These are phyloP conservation scores for Oryza meyeriana DNA, from an alignment of 176 grass and related monocot genomes.

Conservation along the genomic window DNA sequence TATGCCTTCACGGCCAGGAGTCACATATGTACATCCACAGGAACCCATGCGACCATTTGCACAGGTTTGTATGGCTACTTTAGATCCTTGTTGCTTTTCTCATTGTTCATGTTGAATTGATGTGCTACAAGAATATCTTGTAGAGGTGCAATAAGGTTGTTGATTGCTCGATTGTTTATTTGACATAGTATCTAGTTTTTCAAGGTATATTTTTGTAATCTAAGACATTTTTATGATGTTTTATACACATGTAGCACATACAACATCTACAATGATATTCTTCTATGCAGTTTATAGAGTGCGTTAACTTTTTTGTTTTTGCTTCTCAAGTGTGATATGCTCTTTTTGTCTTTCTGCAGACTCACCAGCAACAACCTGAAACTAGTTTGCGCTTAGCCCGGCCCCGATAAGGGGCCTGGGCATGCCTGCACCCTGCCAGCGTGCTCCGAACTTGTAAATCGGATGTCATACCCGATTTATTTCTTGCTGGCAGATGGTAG, in stretches of 20 bases:
- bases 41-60: slow-evolving; percentile 53
- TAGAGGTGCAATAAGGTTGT: not conserved
- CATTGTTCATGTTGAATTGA: not conserved
- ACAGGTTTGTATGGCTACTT: slow-evolving; percentile 42
- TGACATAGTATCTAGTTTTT: not conserved
- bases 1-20: slow-evolving; percentile 45
- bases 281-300: not conserved
- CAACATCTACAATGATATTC: not conserved
- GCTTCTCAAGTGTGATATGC: not conserved
- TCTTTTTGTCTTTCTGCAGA: slow-evolving; percentile 31
- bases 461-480: not conserved
- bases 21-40: slow-evolving; percentile 60
- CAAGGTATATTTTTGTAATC: not conserved
- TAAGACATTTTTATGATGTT: not conserved
- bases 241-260: not conserved
- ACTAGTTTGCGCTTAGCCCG: slow-evolving; percentile 84
- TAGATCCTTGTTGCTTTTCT: not conserved
- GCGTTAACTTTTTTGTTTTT: not conserved
- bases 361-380: slow-evolving; percentile 76
- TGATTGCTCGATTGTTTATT: not conserved
- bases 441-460: not conserved
- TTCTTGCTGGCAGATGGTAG: slow-evolving; percentile 53
- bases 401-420: slow-evolving; percentile 96
- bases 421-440: slow-evolving; percentile 94
- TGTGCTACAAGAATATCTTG: not conserved